Base-by-base conservation (phyloP, 164 flowering plant genomes). In the Malania oleifera region DNA sequence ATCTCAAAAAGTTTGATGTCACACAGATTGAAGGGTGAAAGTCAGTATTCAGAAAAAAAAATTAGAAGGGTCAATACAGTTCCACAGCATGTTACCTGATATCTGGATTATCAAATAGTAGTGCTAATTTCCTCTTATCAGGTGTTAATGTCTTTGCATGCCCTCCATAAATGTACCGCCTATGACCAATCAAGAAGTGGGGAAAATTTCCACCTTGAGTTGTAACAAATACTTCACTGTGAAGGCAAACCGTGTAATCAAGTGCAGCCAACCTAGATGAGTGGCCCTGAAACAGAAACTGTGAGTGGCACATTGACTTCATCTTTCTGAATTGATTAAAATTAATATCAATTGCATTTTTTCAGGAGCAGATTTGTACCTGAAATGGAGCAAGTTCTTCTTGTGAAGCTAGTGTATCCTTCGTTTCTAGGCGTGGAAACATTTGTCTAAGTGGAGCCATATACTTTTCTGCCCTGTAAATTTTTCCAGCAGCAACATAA, bases 201-300 rank as follows among this genome's bases (percentile, higher is more conserved):
- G 98, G 98, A 57, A 92, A 92, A 55, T 92, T 92, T 52, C 98
- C 98, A 61, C 96, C 98, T 73, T 92, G 98, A 43, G 96, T 92
- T 20, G 96, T 89, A 38, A 89, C 86, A 74, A 92, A 89, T 37
- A 82, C 96, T 72, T 92, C 95, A 72, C 98, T 92, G 59, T 85
- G 78, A 68, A 89, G 89, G 74, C 96, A 87, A 38, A 92, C 89
- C 2, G 91, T 84, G 56, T 92, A 92, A 66, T 89, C 96, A 62
- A 92, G 89, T 62, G 98, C 98, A 62, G 98, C 98, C 79, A 91
- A 68, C 73, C 98, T 78, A n/a, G 98, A 91, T 8, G 82, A 89
- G 61, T 86, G 83, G 39, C 93, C 92, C 98, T 91, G 34, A 73
- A 86, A 57, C 63, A 72, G 47, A 70, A 67, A 70, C 23, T 48